These are phyloP conservation scores for Aspergillus sp. DNA, from an alignment of 2,329 filamentous ascomycete genomes.

Conservation along the genomic window DNA sequence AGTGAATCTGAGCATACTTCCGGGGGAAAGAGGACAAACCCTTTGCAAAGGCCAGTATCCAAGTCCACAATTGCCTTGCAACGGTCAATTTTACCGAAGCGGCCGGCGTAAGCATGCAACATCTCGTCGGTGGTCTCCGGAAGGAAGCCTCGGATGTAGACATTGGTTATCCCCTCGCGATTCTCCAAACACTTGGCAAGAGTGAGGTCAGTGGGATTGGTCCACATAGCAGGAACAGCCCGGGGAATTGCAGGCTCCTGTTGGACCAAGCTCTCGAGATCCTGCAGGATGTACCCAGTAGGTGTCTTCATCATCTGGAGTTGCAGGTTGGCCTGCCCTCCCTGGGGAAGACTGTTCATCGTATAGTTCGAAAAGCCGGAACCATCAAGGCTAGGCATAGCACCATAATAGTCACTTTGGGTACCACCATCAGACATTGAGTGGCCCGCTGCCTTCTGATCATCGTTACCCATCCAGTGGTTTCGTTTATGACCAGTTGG, in stretches of 20 bases:
- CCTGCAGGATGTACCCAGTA: constrained; percentile 47
- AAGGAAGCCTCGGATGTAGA: constrained; percentile 95
- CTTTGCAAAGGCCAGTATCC: constrained; percentile 90
- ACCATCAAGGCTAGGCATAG: constrained; percentile 53
- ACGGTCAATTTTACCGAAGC: constrained; percentile 91
- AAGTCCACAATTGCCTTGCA: constrained; percentile 99
- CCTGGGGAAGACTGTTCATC: constrained; percentile 66
- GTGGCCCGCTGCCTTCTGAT: constrained; percentile 54
- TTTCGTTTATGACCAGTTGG: constrained; percentile 36
- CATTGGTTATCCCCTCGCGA: constrained; percentile 91
- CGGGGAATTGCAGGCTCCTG: constrained; percentile 81
- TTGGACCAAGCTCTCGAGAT: constrained; percentile 65
- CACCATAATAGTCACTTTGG: constrained; percentile 61
- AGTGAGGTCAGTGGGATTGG: constrained; percentile 82
- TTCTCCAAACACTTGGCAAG: constrained; percentile 95
- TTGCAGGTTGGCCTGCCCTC: constrained; percentile 41
- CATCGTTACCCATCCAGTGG: constrained; percentile 45
- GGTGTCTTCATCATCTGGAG: constrained; percentile 49
- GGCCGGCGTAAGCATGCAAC: constrained; percentile 74
- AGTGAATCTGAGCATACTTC: constrained; percentile 22
- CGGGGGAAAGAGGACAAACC: constrained; percentile 58
- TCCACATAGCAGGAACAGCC: constrained; percentile 82
- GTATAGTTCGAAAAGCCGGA: constrained; percentile 49
- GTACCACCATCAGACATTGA: constrained; percentile 62
- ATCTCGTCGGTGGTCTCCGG: constrained; percentile 94